Evolutionary conservation across 306 rosid species (phyloP).

Genomic region (Datisca glomerata): DNA sequence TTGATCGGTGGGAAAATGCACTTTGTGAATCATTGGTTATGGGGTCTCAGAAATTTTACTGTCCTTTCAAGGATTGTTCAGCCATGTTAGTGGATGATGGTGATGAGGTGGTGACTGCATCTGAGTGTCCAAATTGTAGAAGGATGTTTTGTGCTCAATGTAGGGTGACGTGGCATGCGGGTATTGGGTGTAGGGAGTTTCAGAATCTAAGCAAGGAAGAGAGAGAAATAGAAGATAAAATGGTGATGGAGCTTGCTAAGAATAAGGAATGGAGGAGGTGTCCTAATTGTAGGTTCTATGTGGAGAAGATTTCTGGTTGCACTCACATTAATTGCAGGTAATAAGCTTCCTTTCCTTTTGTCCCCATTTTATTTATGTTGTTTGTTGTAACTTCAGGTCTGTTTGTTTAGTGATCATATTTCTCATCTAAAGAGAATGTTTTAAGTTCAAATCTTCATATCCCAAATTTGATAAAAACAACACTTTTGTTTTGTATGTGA

Average conservation of each 20-base stretch:
- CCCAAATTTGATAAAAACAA: too few species aligned
- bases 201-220: conserved; percentile 10
- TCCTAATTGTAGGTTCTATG: conserved; percentile 31
- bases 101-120: conserved; percentile 20
- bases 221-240: conserved; percentile 27
- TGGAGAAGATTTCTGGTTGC: conserved; percentile 37
- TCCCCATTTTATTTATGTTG: too few species aligned
- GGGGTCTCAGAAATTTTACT: conserved; percentile 25
- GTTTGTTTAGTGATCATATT: too few species aligned
- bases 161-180: conserved; percentile 46
- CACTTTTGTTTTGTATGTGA: too few species aligned
- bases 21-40: conserved; percentile 33
- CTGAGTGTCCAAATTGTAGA: conserved; percentile 41
- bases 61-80: conserved; percentile 49
- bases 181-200: conserved; percentile 31
- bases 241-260: conserved; percentile 37
- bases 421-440: too few species aligned
- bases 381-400: too few species aligned
- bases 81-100: conserved; percentile 35
- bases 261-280: conserved; percentile 40
- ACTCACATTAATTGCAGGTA: conserved; percentile 48
- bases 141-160: conserved; percentile 56
- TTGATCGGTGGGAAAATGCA: conserved; percentile 48
- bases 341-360: too few species aligned
- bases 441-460: too few species aligned